Evolutionary conservation across 352 stramenopile genomes (phyloP).

Genomic region (Pythium oligandrum): DNA sequence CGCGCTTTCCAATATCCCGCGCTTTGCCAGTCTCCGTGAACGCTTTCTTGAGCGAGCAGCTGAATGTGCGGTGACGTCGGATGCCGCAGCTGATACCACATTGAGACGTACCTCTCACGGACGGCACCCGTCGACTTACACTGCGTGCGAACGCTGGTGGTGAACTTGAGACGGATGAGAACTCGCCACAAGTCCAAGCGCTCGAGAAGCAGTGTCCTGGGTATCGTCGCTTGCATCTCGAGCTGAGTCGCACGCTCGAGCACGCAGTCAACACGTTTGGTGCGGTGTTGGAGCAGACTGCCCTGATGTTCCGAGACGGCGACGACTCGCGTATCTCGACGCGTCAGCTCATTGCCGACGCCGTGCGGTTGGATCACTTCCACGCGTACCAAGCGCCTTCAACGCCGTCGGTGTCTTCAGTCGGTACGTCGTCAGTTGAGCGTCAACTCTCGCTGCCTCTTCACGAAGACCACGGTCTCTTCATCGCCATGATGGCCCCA

Average conservation of each 20-base stretch:
- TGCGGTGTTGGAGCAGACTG: constrained; percentile 29
- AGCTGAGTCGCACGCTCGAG: constrained; percentile 41
- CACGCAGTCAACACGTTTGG: constrained; percentile 33
- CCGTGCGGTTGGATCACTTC: constrained; percentile 56
- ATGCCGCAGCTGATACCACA: too few species aligned
- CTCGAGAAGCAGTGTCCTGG: constrained; percentile 27
- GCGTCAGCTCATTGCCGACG: constrained; percentile 37
- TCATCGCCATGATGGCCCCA: constrained; percentile 45
- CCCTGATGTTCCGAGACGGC: constrained; percentile 32
- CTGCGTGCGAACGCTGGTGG: constrained; percentile 33
- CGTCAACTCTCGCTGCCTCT: constrained; percentile 40
- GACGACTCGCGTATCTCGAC: constrained; percentile 19
- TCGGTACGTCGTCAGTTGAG: constrained; percentile 4
- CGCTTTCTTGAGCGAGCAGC: constrained; percentile 31
- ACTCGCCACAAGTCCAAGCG: constrained; percentile 5
- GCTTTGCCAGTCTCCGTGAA: constrained; percentile 31
- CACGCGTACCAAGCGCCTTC: constrained; percentile 45
- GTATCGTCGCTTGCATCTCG: constrained; percentile 29
- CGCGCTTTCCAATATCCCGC: constrained; percentile 40
- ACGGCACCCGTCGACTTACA: constrained; percentile 48
- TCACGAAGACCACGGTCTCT: constrained; percentile 55
- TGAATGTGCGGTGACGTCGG: constrained; percentile 10
- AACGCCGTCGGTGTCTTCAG: neutral
- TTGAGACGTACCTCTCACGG: constrained; percentile 18
- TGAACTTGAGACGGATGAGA: constrained; percentile 21